A percentile compares a stretch with the other conserved stretches of the same genome.
phyloP scores from a whole-genome alignment of 2,329 filamentous ascomycete genomes.

The Sporothrix pseudoabietina region DNA sequence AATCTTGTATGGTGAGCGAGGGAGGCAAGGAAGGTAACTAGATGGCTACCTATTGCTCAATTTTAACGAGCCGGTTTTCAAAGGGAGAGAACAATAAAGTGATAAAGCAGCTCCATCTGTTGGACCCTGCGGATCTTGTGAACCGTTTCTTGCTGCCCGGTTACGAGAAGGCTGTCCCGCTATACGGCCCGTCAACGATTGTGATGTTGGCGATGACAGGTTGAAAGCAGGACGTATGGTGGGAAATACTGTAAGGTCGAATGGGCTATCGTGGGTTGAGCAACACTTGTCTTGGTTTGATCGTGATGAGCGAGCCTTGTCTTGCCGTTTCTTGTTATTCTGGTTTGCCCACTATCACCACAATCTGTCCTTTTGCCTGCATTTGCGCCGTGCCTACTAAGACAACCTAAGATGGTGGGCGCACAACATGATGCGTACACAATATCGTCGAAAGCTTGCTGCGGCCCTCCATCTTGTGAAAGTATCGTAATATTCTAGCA shows the following conservation, averaged over 20 bases:
- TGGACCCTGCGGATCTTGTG: constrained; percentile 18
- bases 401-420: background rate
- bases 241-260: background rate
- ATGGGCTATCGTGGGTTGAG: background rate
- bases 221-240: background rate
- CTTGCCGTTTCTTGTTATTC: background rate
- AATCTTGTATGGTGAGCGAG: background rate
- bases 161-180: background rate
- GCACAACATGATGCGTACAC: background rate
- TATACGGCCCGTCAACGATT: background rate
- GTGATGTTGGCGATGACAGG: background rate
- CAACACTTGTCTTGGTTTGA: background rate
- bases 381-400: background rate
- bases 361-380: background rate
- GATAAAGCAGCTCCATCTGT: background rate
- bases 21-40: background rate
- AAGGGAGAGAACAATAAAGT: background rate
- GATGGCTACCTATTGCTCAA: background rate
- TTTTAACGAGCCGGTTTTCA: background rate
- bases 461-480: background rate
- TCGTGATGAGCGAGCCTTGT: background rate
- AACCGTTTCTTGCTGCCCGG: constrained; percentile 5
- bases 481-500: background rate
- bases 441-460: background rate
- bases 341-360: background rate